Percentiles rank a stretch among this genome's conserved stretches.
Evolutionary conservation across 1,284 basidiomycete genomes (phyloP).

Genomic region (Cystobasidium slooffiae): DNA sequence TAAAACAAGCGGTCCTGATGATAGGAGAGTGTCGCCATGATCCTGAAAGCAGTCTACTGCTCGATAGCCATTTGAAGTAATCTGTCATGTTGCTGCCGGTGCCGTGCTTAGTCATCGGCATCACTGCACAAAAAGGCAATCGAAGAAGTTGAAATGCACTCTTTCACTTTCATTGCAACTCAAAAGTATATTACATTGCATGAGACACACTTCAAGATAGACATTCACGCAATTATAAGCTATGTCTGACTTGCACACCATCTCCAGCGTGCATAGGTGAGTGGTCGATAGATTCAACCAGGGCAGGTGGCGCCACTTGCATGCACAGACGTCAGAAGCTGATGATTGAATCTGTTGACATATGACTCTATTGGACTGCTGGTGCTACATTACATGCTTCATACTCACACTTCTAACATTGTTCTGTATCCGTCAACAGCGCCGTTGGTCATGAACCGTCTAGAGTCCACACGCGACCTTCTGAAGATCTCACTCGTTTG

Average conservation of each 20-base stretch:
- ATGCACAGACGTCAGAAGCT: neutral
- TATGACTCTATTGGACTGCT: too few relatives aligned
- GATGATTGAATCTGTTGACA: neutral
- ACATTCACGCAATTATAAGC: neutral
- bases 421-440: neutral
- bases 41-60: too few relatives aligned
- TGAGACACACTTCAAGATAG: neutral
- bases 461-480: conserved; percentile 15
- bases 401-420: neutral
- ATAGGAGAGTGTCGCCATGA: too few relatives aligned
- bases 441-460: conserved; percentile 24
- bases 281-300: neutral
- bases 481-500: neutral
- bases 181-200: neutral
- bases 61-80: too few relatives aligned
- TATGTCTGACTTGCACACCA: conserved; percentile 22
- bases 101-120: neutral
- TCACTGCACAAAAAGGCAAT: neutral
- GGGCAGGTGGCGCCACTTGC: conserved; percentile 10
- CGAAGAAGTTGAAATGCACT: neutral
- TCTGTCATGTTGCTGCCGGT: too few relatives aligned
- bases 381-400: neutral
- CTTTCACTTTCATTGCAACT: neutral
- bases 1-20: too few relatives aligned
- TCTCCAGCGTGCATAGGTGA: conserved; percentile 25